Evolutionary conservation across 306 rosid genomes (phyloP).

Genomic region (Lathyrus aphaca): DNA sequence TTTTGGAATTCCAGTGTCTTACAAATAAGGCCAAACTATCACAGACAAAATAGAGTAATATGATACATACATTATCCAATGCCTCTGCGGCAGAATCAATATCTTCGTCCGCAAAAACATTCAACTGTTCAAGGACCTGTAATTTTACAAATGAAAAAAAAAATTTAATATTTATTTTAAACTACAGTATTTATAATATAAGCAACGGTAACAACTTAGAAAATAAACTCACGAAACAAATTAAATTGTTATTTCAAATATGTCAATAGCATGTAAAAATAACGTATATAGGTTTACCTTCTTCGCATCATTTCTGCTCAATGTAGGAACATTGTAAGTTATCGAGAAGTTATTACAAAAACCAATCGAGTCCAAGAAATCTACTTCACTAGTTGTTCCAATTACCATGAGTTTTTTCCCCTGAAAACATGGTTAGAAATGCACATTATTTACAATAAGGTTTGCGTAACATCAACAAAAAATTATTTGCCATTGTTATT

Average conservation of each 20-base stretch:
- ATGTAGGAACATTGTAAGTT: conserved; percentile 77
- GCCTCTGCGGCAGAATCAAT: conserved; percentile 88
- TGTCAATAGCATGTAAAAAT: conserved; percentile 24
- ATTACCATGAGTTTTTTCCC: conserved; percentile 92
- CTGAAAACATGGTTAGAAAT: conserved; percentile 50
- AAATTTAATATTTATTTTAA: conserved; percentile 19
- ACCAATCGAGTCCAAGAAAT: conserved; percentile 84
- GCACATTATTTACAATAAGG: conserved; percentile 19
- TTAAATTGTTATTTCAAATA: conserved; percentile 21
- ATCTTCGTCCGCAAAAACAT: conserved; percentile 79
- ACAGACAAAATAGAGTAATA: conserved; percentile 29
- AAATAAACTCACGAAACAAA: conserved; percentile 17
- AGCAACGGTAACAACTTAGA: conserved; percentile 12
- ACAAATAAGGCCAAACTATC: conserved; percentile 2
- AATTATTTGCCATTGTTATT: neutral
- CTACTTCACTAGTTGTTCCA: conserved; percentile 90
- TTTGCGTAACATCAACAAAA: conserved; percentile 28
- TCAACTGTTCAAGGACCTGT: conserved; percentile 81
- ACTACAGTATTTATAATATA: neutral
- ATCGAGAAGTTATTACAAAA: conserved; percentile 75
- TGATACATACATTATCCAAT: conserved; percentile 67
- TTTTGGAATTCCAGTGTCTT: neutral
- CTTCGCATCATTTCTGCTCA: conserved; percentile 72
- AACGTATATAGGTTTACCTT: conserved; percentile 57
- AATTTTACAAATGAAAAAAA: conserved; percentile 36